Conservation (phyloP, 1,139 yeast genomes). For the Pneumocystis carinii region DNA sequence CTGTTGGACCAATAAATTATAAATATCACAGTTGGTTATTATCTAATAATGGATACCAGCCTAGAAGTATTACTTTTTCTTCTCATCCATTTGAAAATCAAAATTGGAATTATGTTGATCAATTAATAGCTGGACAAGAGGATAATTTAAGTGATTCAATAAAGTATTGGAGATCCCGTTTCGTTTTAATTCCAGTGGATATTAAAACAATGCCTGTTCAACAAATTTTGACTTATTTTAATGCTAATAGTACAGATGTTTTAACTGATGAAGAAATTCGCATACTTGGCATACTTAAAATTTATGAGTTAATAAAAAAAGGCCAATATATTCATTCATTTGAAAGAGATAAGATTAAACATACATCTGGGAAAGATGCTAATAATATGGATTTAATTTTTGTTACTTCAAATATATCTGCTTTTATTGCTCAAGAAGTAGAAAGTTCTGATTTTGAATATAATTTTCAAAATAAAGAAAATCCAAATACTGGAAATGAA, state of each 20-base stretch:
- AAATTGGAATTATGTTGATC: conserved; percentile 90
- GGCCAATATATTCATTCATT: conserved; percentile 37
- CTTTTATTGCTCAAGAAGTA: conserved; percentile 42
- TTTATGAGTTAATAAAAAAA: conserved; percentile 53
- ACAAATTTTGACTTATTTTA: not conserved
- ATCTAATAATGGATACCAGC: conserved; percentile 20
- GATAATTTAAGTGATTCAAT: conserved; percentile 46
- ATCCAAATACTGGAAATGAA: conserved; percentile 6
- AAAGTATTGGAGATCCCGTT: conserved; percentile 55
- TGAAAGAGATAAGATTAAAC: conserved; percentile 26
- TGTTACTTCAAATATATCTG: conserved; percentile 73
- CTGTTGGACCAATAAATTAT: conserved; percentile 6
- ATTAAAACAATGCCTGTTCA: conserved; percentile 26
- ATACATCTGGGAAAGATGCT: conserved; percentile 31
- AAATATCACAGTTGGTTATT: conserved; percentile 10
- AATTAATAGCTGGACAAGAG: conserved; percentile 74
- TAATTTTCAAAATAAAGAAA: conserved; percentile 15
- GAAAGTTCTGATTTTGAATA: conserved; percentile 9
- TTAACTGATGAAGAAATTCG: conserved; percentile 69
- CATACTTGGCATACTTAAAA: conserved; percentile 67
- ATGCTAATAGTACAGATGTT: conserved; percentile 36
- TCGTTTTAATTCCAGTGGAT: conserved; percentile 63
- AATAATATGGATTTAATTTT: conserved; percentile 62
- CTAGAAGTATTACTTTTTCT: conserved; percentile 10
- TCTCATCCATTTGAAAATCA: conserved; percentile 24